phyloP scores from a whole-genome alignment of 2,329 filamentous ascomycete species.

The Fusarium temperatum region DNA sequence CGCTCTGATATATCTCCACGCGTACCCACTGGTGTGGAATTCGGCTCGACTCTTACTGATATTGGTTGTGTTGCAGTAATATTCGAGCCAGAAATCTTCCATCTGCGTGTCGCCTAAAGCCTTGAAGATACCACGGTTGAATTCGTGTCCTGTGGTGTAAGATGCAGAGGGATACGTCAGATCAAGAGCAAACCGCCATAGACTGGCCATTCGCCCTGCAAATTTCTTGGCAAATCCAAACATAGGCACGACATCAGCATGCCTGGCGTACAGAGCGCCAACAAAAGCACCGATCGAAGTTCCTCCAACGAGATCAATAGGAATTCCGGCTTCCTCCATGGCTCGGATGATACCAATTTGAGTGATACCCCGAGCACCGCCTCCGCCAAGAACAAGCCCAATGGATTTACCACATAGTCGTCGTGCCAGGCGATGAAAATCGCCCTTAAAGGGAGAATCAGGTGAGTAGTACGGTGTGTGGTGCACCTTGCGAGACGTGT shows the following conservation, averaged over 20 bases:
- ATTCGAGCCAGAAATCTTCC: slow-evolving; percentile 98
- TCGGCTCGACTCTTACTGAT: slow-evolving; percentile 93
- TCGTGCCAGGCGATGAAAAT: slow-evolving; percentile 92
- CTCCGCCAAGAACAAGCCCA: slow-evolving; percentile 91
- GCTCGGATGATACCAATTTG: slow-evolving; percentile 95
- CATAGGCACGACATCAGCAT: slow-evolving; percentile 96
- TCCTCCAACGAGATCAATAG: slow-evolving; percentile 93
- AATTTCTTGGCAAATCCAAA: slow-evolving; percentile 98
- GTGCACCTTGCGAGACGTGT: slow-evolving; percentile 90
- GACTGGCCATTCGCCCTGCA: slow-evolving; percentile 96
- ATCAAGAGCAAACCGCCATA: slow-evolving; percentile 98
- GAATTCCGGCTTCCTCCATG: slow-evolving; percentile 94
- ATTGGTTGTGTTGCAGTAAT: slow-evolving; percentile 99
- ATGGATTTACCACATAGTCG: slow-evolving; percentile 93
- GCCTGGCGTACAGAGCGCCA: slow-evolving; percentile 91
- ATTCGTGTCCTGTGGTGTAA: slow-evolving; percentile 98
- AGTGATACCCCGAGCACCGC: slow-evolving; percentile 89
- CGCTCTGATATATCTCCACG: slow-evolving; percentile 95
- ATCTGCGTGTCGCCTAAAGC: slow-evolving; percentile 97
- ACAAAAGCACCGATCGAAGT: slow-evolving; percentile 98
- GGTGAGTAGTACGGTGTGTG: slow-evolving; percentile 90
- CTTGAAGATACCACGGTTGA: slow-evolving; percentile 99
- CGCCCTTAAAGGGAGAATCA: slow-evolving; percentile 92
- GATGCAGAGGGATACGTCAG: slow-evolving; percentile 95
- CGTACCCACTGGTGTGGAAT: slow-evolving; percentile 95